phyloP scores from a whole-genome alignment of 805 yeast genomes.

The Millerago galiae region DNA sequence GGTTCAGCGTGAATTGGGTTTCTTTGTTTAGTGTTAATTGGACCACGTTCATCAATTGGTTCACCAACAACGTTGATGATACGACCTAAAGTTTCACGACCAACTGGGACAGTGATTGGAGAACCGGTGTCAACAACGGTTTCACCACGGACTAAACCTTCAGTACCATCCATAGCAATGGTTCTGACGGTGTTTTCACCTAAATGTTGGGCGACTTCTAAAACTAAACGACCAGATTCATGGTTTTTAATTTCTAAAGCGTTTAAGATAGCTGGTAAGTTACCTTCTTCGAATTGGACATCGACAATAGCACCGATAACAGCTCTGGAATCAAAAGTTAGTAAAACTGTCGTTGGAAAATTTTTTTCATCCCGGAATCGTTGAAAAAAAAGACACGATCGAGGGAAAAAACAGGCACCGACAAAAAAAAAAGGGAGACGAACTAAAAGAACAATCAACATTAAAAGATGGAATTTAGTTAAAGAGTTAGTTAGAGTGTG shows the following conservation, averaged over 20 bases:
- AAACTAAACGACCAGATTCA: constrained; percentile 72
- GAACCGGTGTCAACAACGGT: constrained; percentile 91
- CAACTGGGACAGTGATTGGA: constrained; percentile 98
- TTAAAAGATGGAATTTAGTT: no score
- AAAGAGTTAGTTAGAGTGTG: no score
- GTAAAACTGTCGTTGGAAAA: constrained; percentile 6
- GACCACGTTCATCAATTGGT: constrained; percentile 99
- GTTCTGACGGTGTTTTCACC: constrained; percentile 99
- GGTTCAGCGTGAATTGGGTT: constrained; percentile 99
- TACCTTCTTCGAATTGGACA: constrained; percentile 97
- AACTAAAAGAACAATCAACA: no score
- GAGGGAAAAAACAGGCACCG: neutral
- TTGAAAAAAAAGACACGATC: neutral
- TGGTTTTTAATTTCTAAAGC: constrained; percentile 86
- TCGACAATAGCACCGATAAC: constrained; percentile 99
- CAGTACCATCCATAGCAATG: constrained; percentile 99
- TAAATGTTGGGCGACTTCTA: constrained; percentile 99
- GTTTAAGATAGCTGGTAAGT: constrained; percentile 94
- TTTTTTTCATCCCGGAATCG: neutral
- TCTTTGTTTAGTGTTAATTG: constrained; percentile 84
- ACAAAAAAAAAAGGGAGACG: no score
- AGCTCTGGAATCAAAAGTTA: constrained; percentile 71
- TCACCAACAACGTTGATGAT: constrained; percentile 98
- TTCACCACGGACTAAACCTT: constrained; percentile 98
- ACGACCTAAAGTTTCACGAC: constrained; percentile 98